Base-by-base conservation (phyloP, 2,329 filamentous ascomycete genomes). In the Trichoderma sp. region DNA sequence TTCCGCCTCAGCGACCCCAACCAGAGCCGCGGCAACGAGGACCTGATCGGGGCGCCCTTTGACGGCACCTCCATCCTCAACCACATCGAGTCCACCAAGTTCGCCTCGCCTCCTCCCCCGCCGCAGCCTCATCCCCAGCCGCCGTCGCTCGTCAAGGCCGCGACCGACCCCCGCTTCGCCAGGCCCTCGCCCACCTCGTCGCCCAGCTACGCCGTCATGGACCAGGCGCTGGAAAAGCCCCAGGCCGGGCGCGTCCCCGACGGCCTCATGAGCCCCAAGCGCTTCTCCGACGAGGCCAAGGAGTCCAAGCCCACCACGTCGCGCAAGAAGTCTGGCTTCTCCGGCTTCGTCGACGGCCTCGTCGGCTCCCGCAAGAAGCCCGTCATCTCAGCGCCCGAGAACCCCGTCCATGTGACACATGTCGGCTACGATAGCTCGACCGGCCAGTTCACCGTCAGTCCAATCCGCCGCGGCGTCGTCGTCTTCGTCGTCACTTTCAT, bases 401-500 rank as follows among this genome's bases (percentile, higher is more conserved):
- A 99, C 73, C 95, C 95, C 56, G 93, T 98, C 67, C 95, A 98
- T 79, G 92, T 99, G 72, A 98, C 94, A 65, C 95, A 99, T 78
- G 95, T 99, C 70, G 94, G 94, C 71, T 97, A 97, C 77, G 94
- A 99, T 78, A 96, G 95, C 79, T 86, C 91, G 73, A 98, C 95
- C 3, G 95, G 95, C 70, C 92, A 97, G 79, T 99, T 97, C 77
- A 98, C 94, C 65, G 93, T 96, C 83, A 74, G 89, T 85, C 24
- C 48, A 50, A 59, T 52, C 47, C 24, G n/a, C 43, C 28, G 45
- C 39, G 45, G 45, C 58, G 41, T 51, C 21, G 43, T 61, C 21
- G 43, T 61, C 47, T 15, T 19, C n/a, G 34, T 39, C 34, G 34
- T 39, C 34, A 39, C 34, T 50, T 24, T 43, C 63, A 45, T 41